Evolutionary conservation across 2,329 filamentous ascomycete species (phyloP).

Genomic region (Aureobasidium pullulans): DNA sequence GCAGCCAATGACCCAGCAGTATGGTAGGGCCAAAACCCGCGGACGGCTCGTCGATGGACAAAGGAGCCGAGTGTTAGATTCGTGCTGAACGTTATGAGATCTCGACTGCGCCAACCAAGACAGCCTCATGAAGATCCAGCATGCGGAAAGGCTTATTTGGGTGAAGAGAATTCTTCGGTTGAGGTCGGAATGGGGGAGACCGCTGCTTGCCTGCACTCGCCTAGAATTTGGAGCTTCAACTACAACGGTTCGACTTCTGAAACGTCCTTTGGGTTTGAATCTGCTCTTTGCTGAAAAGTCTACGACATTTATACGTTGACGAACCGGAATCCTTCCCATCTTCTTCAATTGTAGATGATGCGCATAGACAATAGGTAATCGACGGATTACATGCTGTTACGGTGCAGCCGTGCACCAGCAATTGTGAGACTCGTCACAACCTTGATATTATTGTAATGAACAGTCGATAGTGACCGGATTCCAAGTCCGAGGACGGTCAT

Average conservation of each 20-base stretch:
- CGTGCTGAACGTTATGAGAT: neutral
- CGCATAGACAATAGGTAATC: neutral
- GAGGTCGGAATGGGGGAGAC: neutral
- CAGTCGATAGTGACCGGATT: no score
- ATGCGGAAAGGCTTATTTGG: neutral
- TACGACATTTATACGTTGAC: neutral
- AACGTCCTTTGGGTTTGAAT: neutral
- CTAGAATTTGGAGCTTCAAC: neutral
- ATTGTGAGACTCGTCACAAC: no score
- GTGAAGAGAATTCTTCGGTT: neutral
- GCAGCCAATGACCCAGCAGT: neutral
- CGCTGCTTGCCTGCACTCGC: slow-evolving; percentile 1
- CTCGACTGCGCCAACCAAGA: neutral
- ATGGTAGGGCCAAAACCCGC: neutral
- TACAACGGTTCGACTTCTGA: neutral
- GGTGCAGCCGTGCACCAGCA: neutral
- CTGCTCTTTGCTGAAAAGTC: neutral
- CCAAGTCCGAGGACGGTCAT: no score
- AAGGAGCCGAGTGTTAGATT: neutral
- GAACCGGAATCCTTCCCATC: no score
- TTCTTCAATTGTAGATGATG: neutral
- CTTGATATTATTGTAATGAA: no score
- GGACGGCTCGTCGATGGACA: neutral
- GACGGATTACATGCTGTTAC: neutral
- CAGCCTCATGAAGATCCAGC: neutral